phyloP scores from a whole-genome alignment of 345 rosid genomes.

The Bruguiera parviflora region DNA sequence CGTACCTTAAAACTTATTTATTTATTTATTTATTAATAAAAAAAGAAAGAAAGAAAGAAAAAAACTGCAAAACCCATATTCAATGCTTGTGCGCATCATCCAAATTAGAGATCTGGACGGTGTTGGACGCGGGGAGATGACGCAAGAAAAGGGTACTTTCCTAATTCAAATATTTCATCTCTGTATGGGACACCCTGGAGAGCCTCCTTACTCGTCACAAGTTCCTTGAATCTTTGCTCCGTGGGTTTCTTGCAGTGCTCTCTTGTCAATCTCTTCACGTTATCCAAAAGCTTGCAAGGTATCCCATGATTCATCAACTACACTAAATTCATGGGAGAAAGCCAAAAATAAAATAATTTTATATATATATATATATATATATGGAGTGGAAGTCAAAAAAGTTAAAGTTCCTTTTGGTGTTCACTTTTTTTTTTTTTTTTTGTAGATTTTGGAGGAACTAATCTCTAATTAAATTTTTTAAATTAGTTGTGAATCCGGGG shows the following conservation, averaged over 20 bases:
- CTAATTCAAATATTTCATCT: conserved; percentile 82
- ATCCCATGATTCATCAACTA: conserved; percentile 82
- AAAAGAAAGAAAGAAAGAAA: no score
- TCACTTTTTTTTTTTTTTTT: no score
- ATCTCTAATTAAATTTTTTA: no score
- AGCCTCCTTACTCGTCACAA: conserved; percentile 51
- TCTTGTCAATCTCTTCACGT: conserved; percentile 63
- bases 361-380: no score
- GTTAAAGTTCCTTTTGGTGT: no score
- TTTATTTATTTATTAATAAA: no score
- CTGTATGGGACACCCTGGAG: conserved; percentile 53
- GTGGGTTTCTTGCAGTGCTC: conserved; percentile 73
- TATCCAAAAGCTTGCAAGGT: conserved; percentile 58
- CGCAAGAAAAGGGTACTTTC: conserved; percentile 72
- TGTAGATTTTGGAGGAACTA: no score
- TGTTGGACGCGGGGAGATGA: conserved; percentile 70
- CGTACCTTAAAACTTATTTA: no score
- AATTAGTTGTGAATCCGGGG: no score
- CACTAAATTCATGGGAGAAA: background rate
- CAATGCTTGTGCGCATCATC: conserved; percentile 42
- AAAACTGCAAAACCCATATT: no score
- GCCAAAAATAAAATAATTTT: no score
- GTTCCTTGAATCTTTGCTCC: conserved; percentile 79
- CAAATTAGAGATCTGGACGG: conserved; percentile 64
- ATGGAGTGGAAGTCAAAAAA: background rate